Base-by-base conservation (phyloP, 2,329 filamentous ascomycete species). In the Colletotrichum orbiculare region DNA sequence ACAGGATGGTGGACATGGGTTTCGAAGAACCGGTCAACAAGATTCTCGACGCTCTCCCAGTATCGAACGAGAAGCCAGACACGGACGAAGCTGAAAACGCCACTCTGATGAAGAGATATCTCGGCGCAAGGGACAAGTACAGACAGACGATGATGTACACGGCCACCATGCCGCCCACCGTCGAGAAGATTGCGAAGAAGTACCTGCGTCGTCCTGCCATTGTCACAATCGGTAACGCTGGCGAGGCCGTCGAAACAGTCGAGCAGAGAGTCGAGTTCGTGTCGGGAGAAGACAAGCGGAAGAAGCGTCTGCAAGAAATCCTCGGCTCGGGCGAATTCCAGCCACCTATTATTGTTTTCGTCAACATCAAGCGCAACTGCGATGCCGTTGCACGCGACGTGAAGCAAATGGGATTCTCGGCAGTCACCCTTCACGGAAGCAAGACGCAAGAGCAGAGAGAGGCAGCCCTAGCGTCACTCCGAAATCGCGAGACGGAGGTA, bases 71-170 rank as follows among this genome's bases (percentile, higher is more conserved):
- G 78, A 99, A 98, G 78, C 96, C 96, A 0, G 96, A 99, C 77
- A 91, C 88, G 0, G 95, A 98, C 11, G 93, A 92, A 57, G 96
- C 96, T 6, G 96, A 99, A 77, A 87, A 98, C 74, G 84, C 92
- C 0, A 83, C 86, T 61, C 88, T 90, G n/a, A 98, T 98, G 95
- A 90, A 89, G 71, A 86, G 88, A 63, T 91, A 91, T 72, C 81
- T 97, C 2, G 89, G 90, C 57, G 88, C 88, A 15, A 88, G 89
- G 70, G 91, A 94, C 72, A 87, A 91, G 25, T 98, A 98, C 81
- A 86, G 96, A 64, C 95, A 99, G 78, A 99, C 96, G 0, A 99
- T 99, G 96, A 99, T 99, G 96, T 99, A 98, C 87, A 98, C 96
- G 69, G 96, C 96, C 57, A 99, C 96, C 35, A 99, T 99, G 96